phyloP scores from a whole-genome alignment of 371 early-diverging fungal species.

The Mortierella sp. region DNA sequence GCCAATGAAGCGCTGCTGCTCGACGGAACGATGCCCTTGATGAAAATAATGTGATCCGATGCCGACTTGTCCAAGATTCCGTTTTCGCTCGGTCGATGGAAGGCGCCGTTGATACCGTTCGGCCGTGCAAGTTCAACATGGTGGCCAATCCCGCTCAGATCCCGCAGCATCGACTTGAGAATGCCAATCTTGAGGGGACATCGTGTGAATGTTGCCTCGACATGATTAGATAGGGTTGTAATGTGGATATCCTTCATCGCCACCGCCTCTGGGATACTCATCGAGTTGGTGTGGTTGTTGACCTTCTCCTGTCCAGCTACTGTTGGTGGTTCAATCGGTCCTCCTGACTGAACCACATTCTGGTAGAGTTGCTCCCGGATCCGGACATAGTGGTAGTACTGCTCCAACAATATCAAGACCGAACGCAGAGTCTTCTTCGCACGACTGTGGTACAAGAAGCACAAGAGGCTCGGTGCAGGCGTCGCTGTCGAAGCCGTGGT shows the following conservation, averaged over 20 bases:
- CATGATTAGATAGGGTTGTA: slow-evolving; percentile 24
- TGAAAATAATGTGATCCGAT: slow-evolving; percentile 40
- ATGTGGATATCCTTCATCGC: slow-evolving; percentile 46
- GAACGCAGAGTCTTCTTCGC: slow-evolving; percentile 43
- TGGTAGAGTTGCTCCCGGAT: slow-evolving; percentile 36
- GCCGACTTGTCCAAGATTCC: slow-evolving; percentile 26
- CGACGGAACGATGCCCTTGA: slow-evolving; percentile 35
- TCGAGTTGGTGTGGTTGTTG: slow-evolving; percentile 40
- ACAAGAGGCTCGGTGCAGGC: slow-evolving; percentile 26
- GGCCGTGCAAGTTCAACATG: slow-evolving; percentile 15
- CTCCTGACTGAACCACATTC: slow-evolving; percentile 22
- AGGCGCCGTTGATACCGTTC: slow-evolving; percentile 6
- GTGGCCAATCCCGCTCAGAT: slow-evolving; percentile 26
- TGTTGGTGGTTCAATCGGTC: slow-evolving; percentile 24
- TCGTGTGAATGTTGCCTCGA: slow-evolving; percentile 31
- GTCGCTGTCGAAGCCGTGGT: not conserved
- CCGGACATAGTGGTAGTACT: slow-evolving; percentile 32
- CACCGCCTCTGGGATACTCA: slow-evolving; percentile 42
- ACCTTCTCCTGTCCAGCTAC: slow-evolving; percentile 22
- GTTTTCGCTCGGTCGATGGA: slow-evolving; percentile 12
- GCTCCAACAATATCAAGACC: slow-evolving; percentile 40
- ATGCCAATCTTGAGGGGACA: slow-evolving; percentile 44
- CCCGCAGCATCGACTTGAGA: slow-evolving; percentile 38
- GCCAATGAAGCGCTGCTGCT: slow-evolving; percentile 13
- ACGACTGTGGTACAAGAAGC: slow-evolving; percentile 48